phyloP scores from a whole-genome alignment of 495 filamentous ascomycete species.

The Annulohypoxylon bovei region DNA sequence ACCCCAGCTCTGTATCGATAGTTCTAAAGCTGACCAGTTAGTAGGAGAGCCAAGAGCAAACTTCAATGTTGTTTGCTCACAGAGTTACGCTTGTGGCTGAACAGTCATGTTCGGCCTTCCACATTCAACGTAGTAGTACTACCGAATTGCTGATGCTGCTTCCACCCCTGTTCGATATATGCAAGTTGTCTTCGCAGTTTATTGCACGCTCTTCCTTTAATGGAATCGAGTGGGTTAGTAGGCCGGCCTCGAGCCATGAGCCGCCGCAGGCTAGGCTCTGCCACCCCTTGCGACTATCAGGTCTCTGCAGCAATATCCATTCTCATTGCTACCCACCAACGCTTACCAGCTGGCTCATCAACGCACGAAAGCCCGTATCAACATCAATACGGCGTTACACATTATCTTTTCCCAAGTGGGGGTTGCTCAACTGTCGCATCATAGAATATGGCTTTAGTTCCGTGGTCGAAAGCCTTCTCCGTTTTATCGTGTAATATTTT shows the following conservation, averaged over 20 bases:
- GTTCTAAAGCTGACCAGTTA: constrained; percentile 1
- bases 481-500: constrained; percentile 18
- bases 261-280: constrained; percentile 31
- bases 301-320: constrained; percentile 25
- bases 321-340: constrained; percentile 30
- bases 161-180: constrained; percentile 25
- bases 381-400: constrained; percentile 22
- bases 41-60: constrained; percentile 4
- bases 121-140: constrained; percentile 1
- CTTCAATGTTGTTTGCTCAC: constrained; percentile 6
- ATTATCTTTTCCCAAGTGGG: constrained; percentile 20
- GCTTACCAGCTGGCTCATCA: constrained; percentile 12
- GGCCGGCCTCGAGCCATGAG: constrained; percentile 20
- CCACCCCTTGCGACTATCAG: constrained; percentile 23
- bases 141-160: constrained; percentile 1
- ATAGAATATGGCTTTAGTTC: constrained; percentile 13
- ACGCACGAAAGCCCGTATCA: constrained; percentile 32
- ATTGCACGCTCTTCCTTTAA: constrained; percentile 21
- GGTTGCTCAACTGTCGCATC: constrained; percentile 2
- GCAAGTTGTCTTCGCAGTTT: constrained; percentile 31
- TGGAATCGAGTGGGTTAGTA: constrained; percentile 19
- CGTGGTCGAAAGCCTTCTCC: constrained; percentile 11
- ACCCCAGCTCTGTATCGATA: constrained; percentile 6
- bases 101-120: not conserved
- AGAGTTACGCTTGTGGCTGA: constrained; percentile 8